phyloP scores from a whole-genome alignment of 345 rosid species.

The Gossypium herbaceum region DNA sequence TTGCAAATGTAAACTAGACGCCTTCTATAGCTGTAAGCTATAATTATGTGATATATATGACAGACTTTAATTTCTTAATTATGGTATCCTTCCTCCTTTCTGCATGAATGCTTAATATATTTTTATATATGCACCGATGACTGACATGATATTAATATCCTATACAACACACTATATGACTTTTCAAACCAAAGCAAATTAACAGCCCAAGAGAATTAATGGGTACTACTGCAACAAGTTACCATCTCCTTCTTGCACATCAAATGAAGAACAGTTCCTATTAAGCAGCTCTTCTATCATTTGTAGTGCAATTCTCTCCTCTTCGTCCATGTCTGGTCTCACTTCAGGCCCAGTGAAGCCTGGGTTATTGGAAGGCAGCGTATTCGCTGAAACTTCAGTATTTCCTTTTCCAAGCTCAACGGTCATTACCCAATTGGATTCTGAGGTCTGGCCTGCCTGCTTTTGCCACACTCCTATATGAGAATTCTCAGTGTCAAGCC shows the following conservation, averaged over 20 bases:
- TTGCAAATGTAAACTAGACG: background rate
- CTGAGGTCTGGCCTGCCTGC: conserved; percentile 54
- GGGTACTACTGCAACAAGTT: background rate
- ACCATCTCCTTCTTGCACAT: background rate
- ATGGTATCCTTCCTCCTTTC: background rate
- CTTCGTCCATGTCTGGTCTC: conserved; percentile 45
- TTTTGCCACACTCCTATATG: conserved; percentile 88
- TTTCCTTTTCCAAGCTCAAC: conserved; percentile 42
- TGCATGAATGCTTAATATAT: background rate
- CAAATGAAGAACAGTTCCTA: conserved; percentile 11
- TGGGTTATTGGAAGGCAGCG: background rate
- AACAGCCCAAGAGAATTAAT: background rate
- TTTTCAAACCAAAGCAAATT: background rate
- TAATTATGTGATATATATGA: background rate
- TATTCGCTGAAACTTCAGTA: background rate
- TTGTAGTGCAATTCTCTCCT: conserved; percentile 72
- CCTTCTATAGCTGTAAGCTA: background rate
- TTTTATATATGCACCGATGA: background rate
- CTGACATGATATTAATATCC: background rate
- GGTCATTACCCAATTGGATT: conserved; percentile 72
- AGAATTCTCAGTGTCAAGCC: conserved; percentile 68
- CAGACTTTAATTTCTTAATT: background rate
- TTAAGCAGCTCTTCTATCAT: conserved; percentile 91
- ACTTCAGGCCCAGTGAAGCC: conserved; percentile 8
- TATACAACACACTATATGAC: background rate